A percentile compares a stretch with the other conserved stretches of the same genome.
phyloP scores from a whole-genome alignment of 75 land plant genomes.

The Azolla pinnata region DNA sequence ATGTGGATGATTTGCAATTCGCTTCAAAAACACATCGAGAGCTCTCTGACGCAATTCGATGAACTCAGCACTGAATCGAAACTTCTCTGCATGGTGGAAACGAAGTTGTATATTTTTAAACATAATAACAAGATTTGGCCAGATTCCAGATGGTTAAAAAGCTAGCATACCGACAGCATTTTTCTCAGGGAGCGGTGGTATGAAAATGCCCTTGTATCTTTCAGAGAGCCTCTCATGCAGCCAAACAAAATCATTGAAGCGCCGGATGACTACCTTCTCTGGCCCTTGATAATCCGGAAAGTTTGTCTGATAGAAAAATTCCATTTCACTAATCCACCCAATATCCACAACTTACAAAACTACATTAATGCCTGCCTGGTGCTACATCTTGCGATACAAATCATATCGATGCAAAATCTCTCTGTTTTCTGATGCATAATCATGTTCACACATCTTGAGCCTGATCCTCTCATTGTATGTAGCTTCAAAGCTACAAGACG shows the following conservation, averaged over 20 bases:
- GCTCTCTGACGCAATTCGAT: constrained; percentile 88
- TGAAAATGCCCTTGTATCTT: constrained; percentile 76
- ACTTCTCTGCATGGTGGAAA: constrained; percentile 63
- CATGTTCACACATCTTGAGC: no score
- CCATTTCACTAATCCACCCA: no score
- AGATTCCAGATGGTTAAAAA: constrained; percentile 2
- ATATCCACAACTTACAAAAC: no score
- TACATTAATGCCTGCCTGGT: no score
- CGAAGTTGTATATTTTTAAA: not conserved
- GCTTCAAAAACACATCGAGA: constrained; percentile 71
- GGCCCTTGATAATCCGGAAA: constrained; percentile 68
- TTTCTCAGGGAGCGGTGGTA: constrained; percentile 94
- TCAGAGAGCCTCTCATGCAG: constrained; percentile 72
- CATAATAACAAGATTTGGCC: not conserved
- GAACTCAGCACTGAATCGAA: constrained; percentile 92
- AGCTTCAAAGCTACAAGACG: no score
- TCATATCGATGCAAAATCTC: no score
- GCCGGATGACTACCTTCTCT: constrained; percentile 83
- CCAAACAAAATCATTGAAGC: constrained; percentile 96
- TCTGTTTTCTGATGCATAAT: no score
- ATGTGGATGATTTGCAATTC: constrained; percentile 73
- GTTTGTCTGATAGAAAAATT: constrained; percentile 67
- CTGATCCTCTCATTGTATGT: no score
- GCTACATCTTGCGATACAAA: no score
- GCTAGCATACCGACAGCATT: constrained; percentile 72